Conservation (phyloP, 805 yeast species). For the Saccharomycopsis javanensis region DNA sequence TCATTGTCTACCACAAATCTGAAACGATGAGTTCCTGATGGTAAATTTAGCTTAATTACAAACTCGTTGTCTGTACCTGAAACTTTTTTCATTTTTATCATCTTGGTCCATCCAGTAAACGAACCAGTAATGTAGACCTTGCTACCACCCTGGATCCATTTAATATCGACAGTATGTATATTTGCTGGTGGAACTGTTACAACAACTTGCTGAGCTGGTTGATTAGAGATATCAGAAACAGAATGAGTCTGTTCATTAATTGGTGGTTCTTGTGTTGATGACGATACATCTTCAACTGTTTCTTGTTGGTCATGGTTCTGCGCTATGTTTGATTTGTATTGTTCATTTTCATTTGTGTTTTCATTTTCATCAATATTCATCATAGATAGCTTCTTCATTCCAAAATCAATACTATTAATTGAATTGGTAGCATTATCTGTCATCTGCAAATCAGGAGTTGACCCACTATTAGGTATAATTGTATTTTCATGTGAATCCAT, state of each 20-base stretch:
- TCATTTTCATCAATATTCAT: slow-evolving; percentile 16
- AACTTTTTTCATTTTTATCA: slow-evolving; percentile 71
- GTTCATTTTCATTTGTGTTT: background rate
- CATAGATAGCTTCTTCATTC: slow-evolving; percentile 11
- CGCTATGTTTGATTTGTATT: background rate
- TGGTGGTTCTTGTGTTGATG: slow-evolving; percentile 1
- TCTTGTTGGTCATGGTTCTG: background rate
- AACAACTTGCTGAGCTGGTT: slow-evolving; percentile 10
- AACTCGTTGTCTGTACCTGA: slow-evolving; percentile 43
- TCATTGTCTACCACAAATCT: slow-evolving; percentile 93
- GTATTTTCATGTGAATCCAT: background rate
- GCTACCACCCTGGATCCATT: slow-evolving; percentile 95
- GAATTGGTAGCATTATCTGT: slow-evolving; percentile 8
- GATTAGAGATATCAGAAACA: slow-evolving; percentile 8
- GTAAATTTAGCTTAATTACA: slow-evolving; percentile 63
- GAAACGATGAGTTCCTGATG: slow-evolving; percentile 88
- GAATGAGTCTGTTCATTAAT: slow-evolving; percentile 25
- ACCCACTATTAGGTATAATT: background rate
- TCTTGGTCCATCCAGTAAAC: slow-evolving; percentile 96
- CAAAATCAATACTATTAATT: slow-evolving; percentile 8
- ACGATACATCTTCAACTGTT: background rate
- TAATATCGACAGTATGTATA: slow-evolving; percentile 49
- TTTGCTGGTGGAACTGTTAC: slow-evolving; percentile 8
- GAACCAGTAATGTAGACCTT: slow-evolving; percentile 96
- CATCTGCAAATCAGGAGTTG: slow-evolving; percentile 10